Conservation (phyloP, 306 rosid genomes). For the Quercus variabilis region DNA sequence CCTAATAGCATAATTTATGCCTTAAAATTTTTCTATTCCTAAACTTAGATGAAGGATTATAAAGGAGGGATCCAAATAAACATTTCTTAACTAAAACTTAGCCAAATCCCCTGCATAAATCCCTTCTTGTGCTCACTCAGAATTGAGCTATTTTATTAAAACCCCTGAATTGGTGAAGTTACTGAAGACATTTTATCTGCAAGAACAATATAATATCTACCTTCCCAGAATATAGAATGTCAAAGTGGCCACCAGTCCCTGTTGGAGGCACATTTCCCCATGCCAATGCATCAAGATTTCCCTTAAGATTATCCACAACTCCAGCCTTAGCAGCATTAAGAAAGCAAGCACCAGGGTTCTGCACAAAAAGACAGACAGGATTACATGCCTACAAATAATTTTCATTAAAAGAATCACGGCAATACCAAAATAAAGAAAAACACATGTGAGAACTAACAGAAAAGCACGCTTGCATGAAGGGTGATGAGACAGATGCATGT, state of each 20-base stretch:
- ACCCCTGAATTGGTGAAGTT: no score
- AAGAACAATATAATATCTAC: conserved; percentile 29
- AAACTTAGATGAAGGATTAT: no score
- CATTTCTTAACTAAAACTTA: no score
- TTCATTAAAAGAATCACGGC: conserved; percentile 5
- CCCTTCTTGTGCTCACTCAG: no score
- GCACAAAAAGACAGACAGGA: conserved; percentile 35
- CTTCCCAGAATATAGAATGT: conserved; percentile 58
- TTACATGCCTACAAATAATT: conserved; percentile 4
- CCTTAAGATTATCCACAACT: conserved; percentile 59
- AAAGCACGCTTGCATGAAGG: conserved; percentile 93
- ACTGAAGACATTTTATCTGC: not conserved
- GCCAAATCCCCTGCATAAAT: no score
- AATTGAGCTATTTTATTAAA: no score
- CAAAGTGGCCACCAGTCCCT: conserved; percentile 82
- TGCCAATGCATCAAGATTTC: conserved; percentile 73
- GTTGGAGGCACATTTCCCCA: conserved; percentile 79
- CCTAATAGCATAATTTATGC: not conserved
- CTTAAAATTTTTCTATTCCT: no score
- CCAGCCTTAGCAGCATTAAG: conserved; percentile 89
- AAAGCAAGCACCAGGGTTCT: conserved; percentile 81
- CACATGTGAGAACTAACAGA: conserved; percentile 63
- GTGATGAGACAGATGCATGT: conserved; percentile 63
- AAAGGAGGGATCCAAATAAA: no score
- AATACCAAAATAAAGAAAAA: not conserved